phyloP scores from a whole-genome alignment of 2,329 filamentous ascomycete genomes.

The Chlorencoelia australis region DNA sequence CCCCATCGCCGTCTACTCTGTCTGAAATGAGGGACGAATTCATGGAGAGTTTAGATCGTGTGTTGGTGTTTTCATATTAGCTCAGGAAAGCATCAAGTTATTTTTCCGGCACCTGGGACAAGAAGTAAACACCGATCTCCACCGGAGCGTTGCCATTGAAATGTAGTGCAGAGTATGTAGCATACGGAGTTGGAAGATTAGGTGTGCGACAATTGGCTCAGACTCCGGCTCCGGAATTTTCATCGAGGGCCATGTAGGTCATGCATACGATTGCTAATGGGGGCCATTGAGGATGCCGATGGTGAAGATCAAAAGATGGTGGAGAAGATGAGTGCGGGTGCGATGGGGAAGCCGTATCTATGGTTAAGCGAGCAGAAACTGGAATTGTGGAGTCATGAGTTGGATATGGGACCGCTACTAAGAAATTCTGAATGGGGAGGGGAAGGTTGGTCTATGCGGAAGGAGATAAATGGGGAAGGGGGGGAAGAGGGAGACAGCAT shows the following conservation, averaged over 20 bases:
- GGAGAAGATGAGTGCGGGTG: constrained; percentile 48
- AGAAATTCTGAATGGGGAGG: too few relatives aligned
- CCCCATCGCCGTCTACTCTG: too few relatives aligned
- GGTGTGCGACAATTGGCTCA: constrained; percentile 46
- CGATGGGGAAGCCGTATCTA: constrained; percentile 45
- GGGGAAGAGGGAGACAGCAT: too few relatives aligned
- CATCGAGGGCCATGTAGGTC: constrained; percentile 43
- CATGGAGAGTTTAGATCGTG: too few relatives aligned
- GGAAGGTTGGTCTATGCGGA: too few relatives aligned
- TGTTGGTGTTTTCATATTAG: constrained; percentile 46
- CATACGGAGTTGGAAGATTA: constrained; percentile 44
- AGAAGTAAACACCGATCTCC: constrained; percentile 49
- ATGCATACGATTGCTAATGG: constrained; percentile 50
- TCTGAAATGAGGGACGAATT: too few relatives aligned
- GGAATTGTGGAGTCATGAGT: constrained; percentile 11
- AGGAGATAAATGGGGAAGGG: too few relatives aligned
- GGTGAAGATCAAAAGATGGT: constrained; percentile 35
- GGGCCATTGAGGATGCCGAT: constrained; percentile 39
- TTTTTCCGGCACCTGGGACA: constrained; percentile 41
- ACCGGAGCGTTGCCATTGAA: constrained; percentile 45
- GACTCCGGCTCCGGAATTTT: constrained; percentile 45
- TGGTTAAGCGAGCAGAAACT: constrained; percentile 35
- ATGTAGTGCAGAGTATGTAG: constrained; percentile 42
- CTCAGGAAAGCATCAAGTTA: constrained; percentile 40
- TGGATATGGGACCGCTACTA: not conserved